Base-by-base conservation (phyloP, 2,329 filamentous ascomycete species). In the Aspergillus piperis region DNA sequence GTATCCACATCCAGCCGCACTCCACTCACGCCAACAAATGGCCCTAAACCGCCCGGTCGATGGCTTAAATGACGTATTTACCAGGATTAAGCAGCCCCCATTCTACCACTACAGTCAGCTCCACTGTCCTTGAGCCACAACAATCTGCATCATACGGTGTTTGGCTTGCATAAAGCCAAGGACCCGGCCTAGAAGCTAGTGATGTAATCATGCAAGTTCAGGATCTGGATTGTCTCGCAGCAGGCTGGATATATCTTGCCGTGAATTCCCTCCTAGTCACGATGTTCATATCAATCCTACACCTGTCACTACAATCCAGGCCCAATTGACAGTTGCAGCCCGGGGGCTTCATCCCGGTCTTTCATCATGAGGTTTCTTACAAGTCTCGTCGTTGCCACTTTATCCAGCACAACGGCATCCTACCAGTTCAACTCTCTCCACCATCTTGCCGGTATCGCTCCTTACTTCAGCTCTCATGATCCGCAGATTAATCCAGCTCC, bases 401-500 rank as follows among this genome's bases (percentile, higher is more conserved):
- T 62, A 8, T 39, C 32, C 13, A 19, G n/a, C 10, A 19, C 57
- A 17, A 17, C 52, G 1, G 5, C 39, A 11, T 48, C 47, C 10
- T 39, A 70, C 32, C 50, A 27, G 56, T 86, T 86, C 70, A 81
- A 84, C 55, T 81, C 83, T 0, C 74, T 86, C 2, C 73, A 84
- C 25, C 84, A 86, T 57, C 76, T 86, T 8, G 80, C 80, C 0
- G 84, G 84, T n/a, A 83, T 85, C 5, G 77, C 82, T 1, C 84
- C 84, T 0, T 86, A 86, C 66, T 86, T 84, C 57, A 83, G 85
- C 64, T 79, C 83, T 0, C 78, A 83, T 61, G 79, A 83, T 57
- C 81, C 83, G 23, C 78, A 75, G 1, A 61, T 75, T 6, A 77
- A 78, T 10, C 78, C 80, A 1, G 66, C 73, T 3, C 70, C 80